Evolutionary conservation across 305 asterid species (phyloP).

Genomic region (Plantago rigida): DNA sequence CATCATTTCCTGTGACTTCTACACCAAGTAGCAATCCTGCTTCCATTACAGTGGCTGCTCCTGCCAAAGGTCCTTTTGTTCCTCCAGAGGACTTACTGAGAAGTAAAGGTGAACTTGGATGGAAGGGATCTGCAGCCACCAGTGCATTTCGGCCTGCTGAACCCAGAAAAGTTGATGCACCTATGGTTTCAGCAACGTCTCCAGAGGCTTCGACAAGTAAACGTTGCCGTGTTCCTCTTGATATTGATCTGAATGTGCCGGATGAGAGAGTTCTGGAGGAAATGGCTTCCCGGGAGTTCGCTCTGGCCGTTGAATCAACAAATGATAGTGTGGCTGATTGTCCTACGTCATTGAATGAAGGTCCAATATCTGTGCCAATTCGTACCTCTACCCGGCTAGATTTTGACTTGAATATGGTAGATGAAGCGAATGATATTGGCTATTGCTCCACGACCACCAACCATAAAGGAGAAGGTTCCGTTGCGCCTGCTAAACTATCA

Average conservation of each 20-base stretch:
- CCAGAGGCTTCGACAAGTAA: conserved; percentile 39
- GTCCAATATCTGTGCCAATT: conserved; percentile 25
- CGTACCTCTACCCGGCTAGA: conserved; percentile 36
- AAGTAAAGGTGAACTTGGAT: conserved; percentile 54
- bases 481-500: conserved; percentile 16
- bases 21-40: conserved; percentile 32
- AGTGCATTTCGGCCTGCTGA: conserved; percentile 76
- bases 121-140: conserved; percentile 78
- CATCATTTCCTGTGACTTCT: conserved; percentile 30
- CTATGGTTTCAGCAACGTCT: conserved; percentile 23
- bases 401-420: conserved; percentile 41
- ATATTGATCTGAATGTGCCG: conserved; percentile 61
- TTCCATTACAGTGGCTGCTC: conserved; percentile 54
- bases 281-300: conserved; percentile 39
- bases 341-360: conserved; percentile 24
- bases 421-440: conserved; percentile 32
- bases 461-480: conserved; percentile 12
- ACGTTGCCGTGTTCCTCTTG: conserved; percentile 39
- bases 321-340: conserved; percentile 23
- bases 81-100: conserved; percentile 57
- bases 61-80: conserved; percentile 57
- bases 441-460: conserved; percentile 25
- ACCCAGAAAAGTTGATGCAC: conserved; percentile 47
- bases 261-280: conserved; percentile 62
- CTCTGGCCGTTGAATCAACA: conserved; percentile 26